A percentile compares a stretch with the other conserved stretches of the same genome.
phyloP scores from a whole-genome alignment of 2,329 filamentous ascomycete genomes.

The Penicillium sp. region DNA sequence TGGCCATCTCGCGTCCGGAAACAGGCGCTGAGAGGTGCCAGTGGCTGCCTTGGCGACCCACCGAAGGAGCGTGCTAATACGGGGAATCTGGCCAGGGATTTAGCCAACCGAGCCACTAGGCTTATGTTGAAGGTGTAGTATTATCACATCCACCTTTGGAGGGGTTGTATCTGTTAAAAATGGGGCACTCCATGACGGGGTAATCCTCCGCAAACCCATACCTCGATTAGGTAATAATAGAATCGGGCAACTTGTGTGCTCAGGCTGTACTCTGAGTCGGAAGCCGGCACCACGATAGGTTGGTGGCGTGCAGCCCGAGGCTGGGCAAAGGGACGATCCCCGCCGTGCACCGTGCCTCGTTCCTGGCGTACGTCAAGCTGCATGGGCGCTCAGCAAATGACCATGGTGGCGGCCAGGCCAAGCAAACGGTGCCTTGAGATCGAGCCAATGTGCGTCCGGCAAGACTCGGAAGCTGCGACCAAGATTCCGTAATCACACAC shows the following conservation, averaged over 20 bases:
- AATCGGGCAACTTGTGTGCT: background rate
- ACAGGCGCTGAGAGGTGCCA: background rate
- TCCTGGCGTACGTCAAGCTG: background rate
- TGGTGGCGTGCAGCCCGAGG: background rate
- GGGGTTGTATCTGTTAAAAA: background rate
- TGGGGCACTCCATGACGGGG: background rate
- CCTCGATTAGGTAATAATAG: background rate
- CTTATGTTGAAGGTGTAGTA: background rate
- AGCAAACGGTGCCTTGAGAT: constrained; percentile 5
- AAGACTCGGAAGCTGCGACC: background rate
- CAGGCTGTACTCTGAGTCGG: background rate
- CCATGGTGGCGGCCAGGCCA: constrained; percentile 5
- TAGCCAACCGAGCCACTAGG: background rate
- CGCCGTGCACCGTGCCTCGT: background rate
- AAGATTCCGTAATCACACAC: background rate
- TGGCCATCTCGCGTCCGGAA: background rate
- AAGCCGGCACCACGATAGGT: background rate
- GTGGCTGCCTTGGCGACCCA: constrained; percentile 2
- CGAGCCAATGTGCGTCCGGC: background rate
- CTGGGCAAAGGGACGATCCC: background rate
- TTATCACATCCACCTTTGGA: background rate
- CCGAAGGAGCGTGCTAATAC: constrained; percentile 5
- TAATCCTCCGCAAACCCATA: background rate
- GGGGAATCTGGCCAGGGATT: background rate
- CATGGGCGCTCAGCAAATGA: background rate